Evolutionary conservation across 495 filamentous ascomycete species (phyloP).

Genomic region (Schizothecium vesticola): DNA sequence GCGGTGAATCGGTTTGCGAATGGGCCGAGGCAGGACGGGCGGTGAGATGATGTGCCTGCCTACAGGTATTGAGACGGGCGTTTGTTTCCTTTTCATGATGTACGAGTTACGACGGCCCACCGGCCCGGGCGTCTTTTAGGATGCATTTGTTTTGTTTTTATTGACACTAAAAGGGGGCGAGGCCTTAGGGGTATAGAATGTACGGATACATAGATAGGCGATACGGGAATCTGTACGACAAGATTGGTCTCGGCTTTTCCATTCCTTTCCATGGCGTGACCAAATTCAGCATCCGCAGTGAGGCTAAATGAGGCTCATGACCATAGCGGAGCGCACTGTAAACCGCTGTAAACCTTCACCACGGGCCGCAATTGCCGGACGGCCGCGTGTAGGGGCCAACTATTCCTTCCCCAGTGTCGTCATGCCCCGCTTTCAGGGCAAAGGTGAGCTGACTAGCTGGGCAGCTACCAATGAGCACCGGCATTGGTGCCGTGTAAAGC

Average conservation of each 20-base stretch:
- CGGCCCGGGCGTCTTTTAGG: too few species aligned
- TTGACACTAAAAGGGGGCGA: background rate
- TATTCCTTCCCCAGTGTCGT: background rate
- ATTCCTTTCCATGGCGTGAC: background rate
- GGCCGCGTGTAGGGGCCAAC: background rate
- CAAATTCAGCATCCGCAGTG: background rate
- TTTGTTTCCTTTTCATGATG: too few species aligned
- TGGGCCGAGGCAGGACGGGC: slow-evolving; percentile 25
- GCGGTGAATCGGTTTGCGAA: slow-evolving; percentile 29
- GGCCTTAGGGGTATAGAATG: background rate
- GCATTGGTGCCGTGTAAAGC: background rate
- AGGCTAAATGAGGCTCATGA: background rate
- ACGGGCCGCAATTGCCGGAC: background rate
- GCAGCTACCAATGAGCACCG: background rate
- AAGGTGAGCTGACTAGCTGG: background rate
- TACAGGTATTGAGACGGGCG: too few species aligned
- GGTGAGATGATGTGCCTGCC: too few species aligned
- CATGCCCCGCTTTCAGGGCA: background rate
- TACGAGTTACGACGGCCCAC: too few species aligned
- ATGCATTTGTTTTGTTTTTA: background rate
- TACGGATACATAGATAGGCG: too few species aligned
- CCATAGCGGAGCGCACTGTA: background rate
- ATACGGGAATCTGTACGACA: too few species aligned
- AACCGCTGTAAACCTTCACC: background rate
- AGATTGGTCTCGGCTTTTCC: background rate